Conservation (phyloP, 371 early-diverging fungal species). For the Mortierella sp. region DNA sequence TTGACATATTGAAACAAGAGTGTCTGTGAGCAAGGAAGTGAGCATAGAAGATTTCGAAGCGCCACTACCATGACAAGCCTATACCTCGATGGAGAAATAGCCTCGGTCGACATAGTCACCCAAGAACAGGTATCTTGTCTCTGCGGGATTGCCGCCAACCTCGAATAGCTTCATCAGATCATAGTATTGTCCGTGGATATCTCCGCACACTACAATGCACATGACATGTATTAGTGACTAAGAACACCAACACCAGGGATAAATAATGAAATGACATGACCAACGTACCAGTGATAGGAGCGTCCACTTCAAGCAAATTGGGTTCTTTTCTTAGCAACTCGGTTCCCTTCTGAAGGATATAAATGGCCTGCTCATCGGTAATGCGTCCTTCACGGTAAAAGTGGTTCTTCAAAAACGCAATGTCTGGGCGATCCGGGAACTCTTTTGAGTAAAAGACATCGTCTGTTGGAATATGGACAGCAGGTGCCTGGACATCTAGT, state of each 20-base stretch:
- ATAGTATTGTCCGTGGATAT: conserved; percentile 99
- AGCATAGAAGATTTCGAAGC: no score
- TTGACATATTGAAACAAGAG: neutral
- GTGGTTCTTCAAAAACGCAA: conserved; percentile 86
- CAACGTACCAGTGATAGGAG: conserved; percentile 89
- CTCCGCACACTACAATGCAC: conserved; percentile 87
- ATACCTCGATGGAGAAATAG: conserved; percentile 90
- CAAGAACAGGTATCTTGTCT: conserved; percentile 90
- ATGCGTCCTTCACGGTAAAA: conserved; percentile 92
- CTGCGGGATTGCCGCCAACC: conserved; percentile 94
- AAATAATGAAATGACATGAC: no score
- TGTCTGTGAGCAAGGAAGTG: neutral
- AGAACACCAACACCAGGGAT: neutral
- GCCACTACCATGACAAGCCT: neutral
- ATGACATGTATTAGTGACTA: neutral
- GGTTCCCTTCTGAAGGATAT: conserved; percentile 80
- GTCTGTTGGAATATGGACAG: conserved; percentile 61
- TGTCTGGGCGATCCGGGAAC: conserved; percentile 79
- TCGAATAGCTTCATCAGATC: conserved; percentile 99
- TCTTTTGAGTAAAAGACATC: conserved; percentile 69
- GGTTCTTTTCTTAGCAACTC: conserved; percentile 82
- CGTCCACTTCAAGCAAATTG: conserved; percentile 87
- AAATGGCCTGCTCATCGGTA: conserved; percentile 91
- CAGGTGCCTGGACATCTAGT: conserved; percentile 66
- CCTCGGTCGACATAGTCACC: conserved; percentile 99